phyloP scores from a whole-genome alignment of 176 grass and related monocot species.

The Aechmea fasciata region DNA sequence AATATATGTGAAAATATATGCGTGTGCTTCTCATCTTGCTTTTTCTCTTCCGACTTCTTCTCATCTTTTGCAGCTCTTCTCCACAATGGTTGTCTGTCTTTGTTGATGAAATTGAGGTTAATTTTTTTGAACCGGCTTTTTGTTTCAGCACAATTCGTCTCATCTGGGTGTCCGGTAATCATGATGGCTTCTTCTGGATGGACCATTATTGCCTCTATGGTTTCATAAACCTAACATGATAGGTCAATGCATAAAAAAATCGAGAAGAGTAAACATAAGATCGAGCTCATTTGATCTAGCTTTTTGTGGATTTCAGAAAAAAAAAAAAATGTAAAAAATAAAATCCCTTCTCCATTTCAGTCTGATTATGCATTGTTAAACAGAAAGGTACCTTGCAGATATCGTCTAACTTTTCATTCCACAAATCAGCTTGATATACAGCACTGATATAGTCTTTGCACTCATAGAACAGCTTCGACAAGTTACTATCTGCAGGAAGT shows the following conservation, averaged over 20 bases:
- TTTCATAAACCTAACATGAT: conserved; percentile 46
- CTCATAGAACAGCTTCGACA: conserved; percentile 70
- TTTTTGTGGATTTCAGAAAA: background rate
- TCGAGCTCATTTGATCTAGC: background rate
- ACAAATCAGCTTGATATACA: conserved; percentile 32
- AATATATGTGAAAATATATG: conserved; percentile 44
- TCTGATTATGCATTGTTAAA: background rate
- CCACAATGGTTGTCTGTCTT: conserved; percentile 50
- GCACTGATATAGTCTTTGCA: conserved; percentile 76
- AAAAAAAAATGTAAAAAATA: background rate
- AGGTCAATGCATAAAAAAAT: background rate
- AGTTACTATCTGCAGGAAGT: conserved; percentile 38
- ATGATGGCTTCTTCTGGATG: conserved; percentile 54
- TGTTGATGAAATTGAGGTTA: conserved; percentile 42
- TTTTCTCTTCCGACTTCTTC: conserved; percentile 37
- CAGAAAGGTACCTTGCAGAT: conserved; percentile 54
- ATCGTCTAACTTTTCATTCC: conserved; percentile 58
- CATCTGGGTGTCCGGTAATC: conserved; percentile 48
- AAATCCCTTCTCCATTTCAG: background rate
- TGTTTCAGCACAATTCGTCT: conserved; percentile 25
- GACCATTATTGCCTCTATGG: conserved; percentile 61
- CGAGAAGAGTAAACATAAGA: background rate
- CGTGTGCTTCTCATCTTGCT: conserved; percentile 26
- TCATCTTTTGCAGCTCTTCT: conserved; percentile 43
- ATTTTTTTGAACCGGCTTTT: conserved; percentile 42